Evolutionary conservation across 306 rosid genomes (phyloP), one percentile per base, ranked within the genome.

Genomic region (Prinsepia uniflora): DNA sequence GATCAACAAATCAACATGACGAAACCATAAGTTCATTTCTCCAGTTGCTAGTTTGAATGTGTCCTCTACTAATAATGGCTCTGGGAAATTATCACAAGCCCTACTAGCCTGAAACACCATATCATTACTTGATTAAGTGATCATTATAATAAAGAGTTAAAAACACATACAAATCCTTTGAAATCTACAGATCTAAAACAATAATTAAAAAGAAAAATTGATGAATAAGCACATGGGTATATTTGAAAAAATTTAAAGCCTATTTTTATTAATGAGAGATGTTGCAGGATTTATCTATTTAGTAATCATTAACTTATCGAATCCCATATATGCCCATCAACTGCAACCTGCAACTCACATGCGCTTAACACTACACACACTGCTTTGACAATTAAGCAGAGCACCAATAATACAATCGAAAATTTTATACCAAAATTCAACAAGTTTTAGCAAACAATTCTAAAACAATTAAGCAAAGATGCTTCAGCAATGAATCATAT

Each of bases 21-120:
- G 74, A 40, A 30, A 74, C 76, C 73, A 74, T 58, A 79, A 30
- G 41, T 64, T 79, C 47, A 73, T 64, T 62, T 78, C 78, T 24
- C 71, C 62, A 44, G 76, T 74, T n/a, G 82, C 82, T 42, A 73
- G 55, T 53, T 73, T 52, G 74, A 78, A 73, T 55, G 49, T 54
- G 47, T 73, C 75, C 49, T 73, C 78, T 52, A 39, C 75, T 19
- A 78, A 9, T 17, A 73, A 17, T 53, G 46, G 59, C 36, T 40
- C 78, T 3, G 49, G 8, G 10, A 67, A 5, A 40, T 44, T 47
- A 43, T 67, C 71, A 45, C 54, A 59, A 73, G 52, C 61, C 61
- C 62, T 54, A 46, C 70, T n/a, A 0, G 67, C 82, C 82, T 72
- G 82, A 39, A 24, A 24, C 30, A 24, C 30, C 30, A 24, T 24